Evolutionary conservation across 2,329 filamentous ascomycete genomes (phyloP), one percentile per base, ranked within the genome.

Genomic region (Mollisiaceae sp.): DNA sequence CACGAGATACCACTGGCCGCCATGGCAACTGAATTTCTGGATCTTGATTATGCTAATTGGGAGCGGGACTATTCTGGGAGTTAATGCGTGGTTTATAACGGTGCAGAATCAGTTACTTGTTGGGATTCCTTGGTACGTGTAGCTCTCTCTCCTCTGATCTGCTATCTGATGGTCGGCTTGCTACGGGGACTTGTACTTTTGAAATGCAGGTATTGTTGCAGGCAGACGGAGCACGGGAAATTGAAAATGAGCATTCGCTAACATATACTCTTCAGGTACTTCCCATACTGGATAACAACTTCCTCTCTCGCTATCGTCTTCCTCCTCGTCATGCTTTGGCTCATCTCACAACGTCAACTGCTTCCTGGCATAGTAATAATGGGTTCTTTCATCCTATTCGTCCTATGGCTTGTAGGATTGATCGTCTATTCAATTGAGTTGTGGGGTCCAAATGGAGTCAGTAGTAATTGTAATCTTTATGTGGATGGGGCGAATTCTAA

Each of bases 341-440:
- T 91, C 35, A 89, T 90, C 69, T 82, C 82, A 63, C 81, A 86
- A 66, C 83, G 86, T 1, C 85, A 87, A 9, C 80, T 91, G 1
- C 79, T 91, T 0, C 84, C 84, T 0, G 87, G 87, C 80, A 89
- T 89, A 57, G 85, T 86, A 79, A 89, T 86, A 69, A 83, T 90
- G 22, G 87, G 87, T 65, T 83, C 83, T 55, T 89, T 90, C 73
- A 83, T 90, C 69, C 80, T 90, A 63, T 89, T 90, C 66, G 81
- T 90, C 1, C 78, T 91, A n/a, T 91, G 87, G 87, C 79, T 90
- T 43, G 86, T 89, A 41, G 88, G 88, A 0, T 79, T 91, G 9
- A 82, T 91, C 56, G 85, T 89, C 52, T 79, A 87, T 6, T 82
- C 82, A 18, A 83, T 90, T 62, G 82, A 90, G 77, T 82, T 91